A percentile compares a stretch with the other conserved stretches of the same genome.
phyloP scores from a whole-genome alignment of 768 basidiomycete species.

The Panaeolus papilionaceus region DNA sequence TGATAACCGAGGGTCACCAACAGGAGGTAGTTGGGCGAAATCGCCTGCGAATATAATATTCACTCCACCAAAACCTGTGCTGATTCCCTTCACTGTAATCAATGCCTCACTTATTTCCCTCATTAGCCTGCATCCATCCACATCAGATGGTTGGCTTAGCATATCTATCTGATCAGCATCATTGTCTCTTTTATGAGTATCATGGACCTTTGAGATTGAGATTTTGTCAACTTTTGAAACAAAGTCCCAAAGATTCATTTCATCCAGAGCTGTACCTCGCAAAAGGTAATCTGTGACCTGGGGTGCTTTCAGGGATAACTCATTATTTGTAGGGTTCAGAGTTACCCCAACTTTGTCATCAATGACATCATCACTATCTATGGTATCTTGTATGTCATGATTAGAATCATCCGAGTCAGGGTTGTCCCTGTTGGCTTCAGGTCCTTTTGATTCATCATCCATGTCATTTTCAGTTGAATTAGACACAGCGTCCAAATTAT shows the following conservation, averaged over 20 bases:
- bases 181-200: too few species aligned
- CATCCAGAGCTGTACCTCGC: constrained; percentile 22
- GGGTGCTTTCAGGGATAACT: not conserved
- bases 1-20: constrained; percentile 34
- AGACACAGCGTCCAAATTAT: too few species aligned
- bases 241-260: constrained; percentile 38
- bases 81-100: constrained; percentile 35
- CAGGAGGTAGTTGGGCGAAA: constrained; percentile 48
- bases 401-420: too few species aligned
- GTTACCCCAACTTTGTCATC: too few species aligned
- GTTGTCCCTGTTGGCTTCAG: too few species aligned
- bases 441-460: too few species aligned
- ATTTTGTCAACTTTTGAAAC: constrained; percentile 29
- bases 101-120: constrained; percentile 39
- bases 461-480: too few species aligned
- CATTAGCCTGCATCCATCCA: constrained; percentile 32
- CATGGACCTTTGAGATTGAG: too few species aligned
- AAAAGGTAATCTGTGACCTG: constrained; percentile 35
- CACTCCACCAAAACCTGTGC: constrained; percentile 40
- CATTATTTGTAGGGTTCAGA: constrained; percentile 22
- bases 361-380: too few species aligned
- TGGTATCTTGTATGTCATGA: too few species aligned
- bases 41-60: constrained; percentile 51
- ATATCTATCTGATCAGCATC: too few species aligned
- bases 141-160: too few species aligned